Evolutionary conservation across 1,139 yeast species (phyloP), one percentile per base, ranked within the genome.

Genomic region (Magnusiomyces sp.): DNA sequence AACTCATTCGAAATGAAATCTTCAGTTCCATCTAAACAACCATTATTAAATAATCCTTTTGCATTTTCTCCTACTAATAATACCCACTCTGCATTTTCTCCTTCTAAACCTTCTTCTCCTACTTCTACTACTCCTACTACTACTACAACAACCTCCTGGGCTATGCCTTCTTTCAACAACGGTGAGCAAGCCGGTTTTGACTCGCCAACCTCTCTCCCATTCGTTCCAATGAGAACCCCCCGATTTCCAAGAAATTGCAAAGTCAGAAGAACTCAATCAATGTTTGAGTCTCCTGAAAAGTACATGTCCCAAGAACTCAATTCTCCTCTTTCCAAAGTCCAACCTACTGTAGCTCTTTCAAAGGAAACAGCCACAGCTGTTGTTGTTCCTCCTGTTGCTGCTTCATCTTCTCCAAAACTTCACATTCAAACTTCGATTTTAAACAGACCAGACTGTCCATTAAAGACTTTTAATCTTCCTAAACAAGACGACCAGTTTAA

Each of bases 401-500:
- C 48, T 20, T 51, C 45, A 31, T 43, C 54, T 13, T 36, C 49
- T 7, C 45, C 57, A 6, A 44, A 41, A 34, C 46, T 20, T 36
- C 43, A 16, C 17, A 50, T 42, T 40, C 40, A 5, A 19, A 53
- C 55, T 40, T 57, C 59, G 9, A 41, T 56, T 5, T 57, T 59
- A 33, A 48, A 50, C 29, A 52, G 45, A 23, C 55, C 57, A 14
- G 59, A 55, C 41, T 62, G 63, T 47, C 57, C 60, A 1, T 54
- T 66, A 41, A 55, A 60, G 42, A 61, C 69, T 4, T 61, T 60
- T 52, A 49, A 56, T 55, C 76, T 75, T 47, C n/a, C n/a, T n/a
- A n/a, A n/a, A n/a, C 71, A 73, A 46, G 77, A 79, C 53, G 95
- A 87, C 62, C 73, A 80, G 32, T 76, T 89, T 54, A 92, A 92